A percentile compares a stretch with the other conserved stretches of the same genome.
Evolutionary conservation across 371 early-diverging fungal genomes (phyloP).

Genomic region (Cokeromyces recurvatus): DNA sequence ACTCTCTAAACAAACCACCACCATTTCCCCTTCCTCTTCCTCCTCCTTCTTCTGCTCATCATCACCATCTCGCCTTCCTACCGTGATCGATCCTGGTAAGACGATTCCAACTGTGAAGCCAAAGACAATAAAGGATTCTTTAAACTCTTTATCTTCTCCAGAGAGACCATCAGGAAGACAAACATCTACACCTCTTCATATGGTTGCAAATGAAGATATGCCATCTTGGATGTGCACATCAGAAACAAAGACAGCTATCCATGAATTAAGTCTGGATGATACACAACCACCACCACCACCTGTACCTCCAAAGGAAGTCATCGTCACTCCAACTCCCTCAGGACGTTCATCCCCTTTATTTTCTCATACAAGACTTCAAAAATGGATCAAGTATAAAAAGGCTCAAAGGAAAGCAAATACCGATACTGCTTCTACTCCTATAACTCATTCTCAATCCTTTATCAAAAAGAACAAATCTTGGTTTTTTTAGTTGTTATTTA

Average conservation of each 20-base stretch:
- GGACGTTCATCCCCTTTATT: slow-evolving; percentile 6
- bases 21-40: too few species aligned
- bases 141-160: background rate
- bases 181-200: background rate
- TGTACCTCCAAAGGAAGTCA: slow-evolving; percentile 8
- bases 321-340: slow-evolving; percentile 12
- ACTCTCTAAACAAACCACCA: too few species aligned
- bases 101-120: background rate
- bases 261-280: too few species aligned
- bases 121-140: slow-evolving; percentile 11
- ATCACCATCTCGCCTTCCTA: too few species aligned
- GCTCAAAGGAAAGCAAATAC: slow-evolving; percentile 1
- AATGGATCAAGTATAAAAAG: slow-evolving; percentile 13
- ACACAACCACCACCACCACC: slow-evolving; percentile 10
- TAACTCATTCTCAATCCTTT: slow-evolving; percentile 6
- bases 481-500: slow-evolving; percentile 5
- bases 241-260: slow-evolving; percentile 9
- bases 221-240: slow-evolving; percentile 6
- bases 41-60: too few species aligned
- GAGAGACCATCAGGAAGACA: background rate
- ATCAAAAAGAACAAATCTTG: slow-evolving; percentile 12
- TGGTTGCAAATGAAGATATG: slow-evolving; percentile 1
- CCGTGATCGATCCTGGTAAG: background rate
- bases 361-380: slow-evolving; percentile 5
- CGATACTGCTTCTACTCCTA: slow-evolving; percentile 7